Conservation (phyloP, 352 stramenopile species). For the Phytophthora pisi region DNA sequence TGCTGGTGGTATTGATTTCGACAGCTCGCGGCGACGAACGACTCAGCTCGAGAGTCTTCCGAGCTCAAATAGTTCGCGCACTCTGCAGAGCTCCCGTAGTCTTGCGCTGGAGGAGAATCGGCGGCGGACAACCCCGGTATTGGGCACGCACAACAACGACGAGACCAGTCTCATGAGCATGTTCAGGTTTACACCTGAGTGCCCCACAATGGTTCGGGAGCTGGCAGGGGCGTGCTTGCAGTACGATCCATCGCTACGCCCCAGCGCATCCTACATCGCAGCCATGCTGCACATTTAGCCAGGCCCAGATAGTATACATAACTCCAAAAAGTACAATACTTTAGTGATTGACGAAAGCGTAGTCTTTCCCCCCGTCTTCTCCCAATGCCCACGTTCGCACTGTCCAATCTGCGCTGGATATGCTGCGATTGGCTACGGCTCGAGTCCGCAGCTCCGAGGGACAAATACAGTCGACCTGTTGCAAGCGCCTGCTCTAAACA, state of each 20-base stretch:
- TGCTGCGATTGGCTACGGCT: conserved; percentile 15
- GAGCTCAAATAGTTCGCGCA: conserved; percentile 23
- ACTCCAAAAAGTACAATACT: conserved; percentile 38
- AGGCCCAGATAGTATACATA: conserved; percentile 27
- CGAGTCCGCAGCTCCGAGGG: not conserved
- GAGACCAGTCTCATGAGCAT: conserved; percentile 55
- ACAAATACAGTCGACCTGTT: conserved; percentile 41
- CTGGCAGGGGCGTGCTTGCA: conserved; percentile 71
- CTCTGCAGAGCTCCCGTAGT: conserved; percentile 29
- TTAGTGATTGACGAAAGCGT: not conserved
- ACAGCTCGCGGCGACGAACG: conserved; percentile 37
- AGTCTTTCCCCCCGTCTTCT: conserved; percentile 12
- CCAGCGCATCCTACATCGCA: conserved; percentile 74
- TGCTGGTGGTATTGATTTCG: conserved; percentile 17
- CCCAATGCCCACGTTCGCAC: conserved; percentile 16
- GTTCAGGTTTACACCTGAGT: conserved; percentile 78
- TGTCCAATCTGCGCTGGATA: conserved; percentile 33
- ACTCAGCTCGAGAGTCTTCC: conserved; percentile 34
- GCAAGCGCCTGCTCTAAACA: conserved; percentile 36
- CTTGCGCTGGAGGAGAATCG: conserved; percentile 33
- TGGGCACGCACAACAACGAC: conserved; percentile 30
- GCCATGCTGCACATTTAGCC: conserved; percentile 66
- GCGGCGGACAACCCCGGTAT: conserved; percentile 37
- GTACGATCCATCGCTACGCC: conserved; percentile 70
- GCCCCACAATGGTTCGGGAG: conserved; percentile 56